phyloP scores from a whole-genome alignment of 768 basidiomycete genomes.

The Rickenella mellea region DNA sequence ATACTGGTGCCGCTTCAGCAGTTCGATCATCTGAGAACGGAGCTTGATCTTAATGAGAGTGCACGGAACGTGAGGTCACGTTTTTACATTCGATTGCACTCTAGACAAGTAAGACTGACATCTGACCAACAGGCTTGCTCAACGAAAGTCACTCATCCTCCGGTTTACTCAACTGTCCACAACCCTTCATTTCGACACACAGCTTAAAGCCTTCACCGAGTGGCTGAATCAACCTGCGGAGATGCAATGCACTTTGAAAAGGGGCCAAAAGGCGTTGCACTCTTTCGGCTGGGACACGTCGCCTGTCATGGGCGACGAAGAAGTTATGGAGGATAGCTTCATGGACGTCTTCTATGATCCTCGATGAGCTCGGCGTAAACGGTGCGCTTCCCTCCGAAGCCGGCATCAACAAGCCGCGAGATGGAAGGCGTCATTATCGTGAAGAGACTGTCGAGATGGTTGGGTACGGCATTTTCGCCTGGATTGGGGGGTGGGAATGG shows the following conservation, averaged over 20 bases:
- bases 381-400: too few species aligned
- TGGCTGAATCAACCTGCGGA: constrained; percentile 74
- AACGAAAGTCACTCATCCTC: constrained; percentile 69
- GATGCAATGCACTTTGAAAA: constrained; percentile 71
- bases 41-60: constrained; percentile 88
- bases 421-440: too few species aligned
- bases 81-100: constrained; percentile 1
- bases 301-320: constrained; percentile 65
- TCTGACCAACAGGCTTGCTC: constrained; percentile 41
- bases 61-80: constrained; percentile 50
- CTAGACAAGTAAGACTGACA: constrained; percentile 1
- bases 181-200: constrained; percentile 70
- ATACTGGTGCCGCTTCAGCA: constrained; percentile 59
- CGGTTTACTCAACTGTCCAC: constrained; percentile 79
- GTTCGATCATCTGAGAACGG: constrained; percentile 55
- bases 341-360: constrained; percentile 78
- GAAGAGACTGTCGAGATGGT: too few species aligned
- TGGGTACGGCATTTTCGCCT: too few species aligned
- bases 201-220: constrained; percentile 44
- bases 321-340: constrained; percentile 85
- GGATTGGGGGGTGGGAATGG: too few species aligned
- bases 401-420: too few species aligned
- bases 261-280: constrained; percentile 71
- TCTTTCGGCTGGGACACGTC: constrained; percentile 91
- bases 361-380: too few species aligned